These are phyloP conservation scores for Melocanna baccifera DNA, from an alignment of 176 grass and related monocot species.

Conservation along the genomic window DNA sequence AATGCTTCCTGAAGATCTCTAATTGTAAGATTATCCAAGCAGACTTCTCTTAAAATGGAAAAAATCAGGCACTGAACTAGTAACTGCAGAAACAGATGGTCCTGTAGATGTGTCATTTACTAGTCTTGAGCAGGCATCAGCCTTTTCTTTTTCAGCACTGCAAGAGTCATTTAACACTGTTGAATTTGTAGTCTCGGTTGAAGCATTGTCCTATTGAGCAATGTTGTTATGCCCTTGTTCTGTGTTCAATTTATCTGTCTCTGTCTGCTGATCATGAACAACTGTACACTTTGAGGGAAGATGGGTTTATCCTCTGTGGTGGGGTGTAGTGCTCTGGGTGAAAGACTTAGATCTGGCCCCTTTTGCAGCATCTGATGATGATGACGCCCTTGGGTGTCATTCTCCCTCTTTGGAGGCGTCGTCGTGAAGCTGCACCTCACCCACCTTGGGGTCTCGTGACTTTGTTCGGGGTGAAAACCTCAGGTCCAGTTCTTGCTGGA, in stretches of 20 bases:
- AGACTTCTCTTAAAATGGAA: conserved; percentile 79
- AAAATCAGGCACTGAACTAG: conserved; percentile 71
- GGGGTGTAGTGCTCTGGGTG: too few species aligned
- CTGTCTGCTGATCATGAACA: conserved; percentile 19
- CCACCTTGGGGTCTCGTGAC: too few species aligned
- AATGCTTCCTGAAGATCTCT: conserved; percentile 97
- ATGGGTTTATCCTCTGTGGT: too few species aligned
- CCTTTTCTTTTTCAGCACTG: conserved; percentile 62
- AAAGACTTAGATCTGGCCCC: too few species aligned
- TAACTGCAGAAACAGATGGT: conserved; percentile 55
- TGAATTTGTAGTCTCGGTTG: conserved; percentile 56
- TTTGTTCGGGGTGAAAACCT: too few species aligned
- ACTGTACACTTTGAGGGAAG: conserved; percentile 31
- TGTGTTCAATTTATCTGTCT: conserved; percentile 23
- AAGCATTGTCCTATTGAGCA: conserved; percentile 49
- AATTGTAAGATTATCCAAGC: conserved; percentile 83
- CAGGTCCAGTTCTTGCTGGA: too few species aligned
- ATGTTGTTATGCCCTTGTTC: conserved; percentile 30
- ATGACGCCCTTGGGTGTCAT: too few species aligned
- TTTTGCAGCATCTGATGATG: conserved; percentile 41
- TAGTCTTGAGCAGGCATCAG: conserved; percentile 52
- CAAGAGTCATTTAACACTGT: conserved; percentile 53
- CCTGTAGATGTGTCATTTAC: conserved; percentile 38
- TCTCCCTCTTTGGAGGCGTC: too few species aligned
- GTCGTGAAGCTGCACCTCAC: too few species aligned